phyloP scores from a whole-genome alignment of 495 filamentous ascomycete species.

The Neurospora sp. region DNA sequence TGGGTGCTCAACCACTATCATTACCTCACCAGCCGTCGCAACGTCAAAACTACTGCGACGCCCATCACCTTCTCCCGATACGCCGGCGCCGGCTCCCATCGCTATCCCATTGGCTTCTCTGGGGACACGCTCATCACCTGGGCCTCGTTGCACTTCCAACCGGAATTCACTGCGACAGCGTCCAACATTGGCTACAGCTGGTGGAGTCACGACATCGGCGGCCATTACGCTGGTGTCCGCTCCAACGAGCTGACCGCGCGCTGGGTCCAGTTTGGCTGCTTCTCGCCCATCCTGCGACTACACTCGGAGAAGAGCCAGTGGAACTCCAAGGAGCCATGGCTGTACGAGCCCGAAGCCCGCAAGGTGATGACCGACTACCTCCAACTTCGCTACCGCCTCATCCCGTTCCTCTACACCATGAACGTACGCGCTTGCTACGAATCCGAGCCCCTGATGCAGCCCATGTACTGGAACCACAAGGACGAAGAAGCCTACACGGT shows the following conservation, averaged over 20 bases:
- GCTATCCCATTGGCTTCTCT: conserved; percentile 53
- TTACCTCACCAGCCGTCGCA: conserved; percentile 38
- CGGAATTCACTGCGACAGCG: conserved; percentile 52
- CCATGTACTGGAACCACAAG: conserved; percentile 50
- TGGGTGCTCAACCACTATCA: conserved; percentile 56
- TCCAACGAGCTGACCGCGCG: conserved; percentile 45
- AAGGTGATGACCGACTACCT: conserved; percentile 38
- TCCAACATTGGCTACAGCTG: conserved; percentile 56
- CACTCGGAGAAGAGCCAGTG: conserved; percentile 44
- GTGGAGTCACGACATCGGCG: conserved; percentile 58
- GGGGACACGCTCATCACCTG: conserved; percentile 48
- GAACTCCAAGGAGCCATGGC: conserved; percentile 50
- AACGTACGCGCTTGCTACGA: conserved; percentile 35
- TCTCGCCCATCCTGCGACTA: conserved; percentile 47
- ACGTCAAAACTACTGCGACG: conserved; percentile 14
- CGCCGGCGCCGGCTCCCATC: conserved; percentile 47
- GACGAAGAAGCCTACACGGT: conserved; percentile 39
- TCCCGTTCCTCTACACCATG: conserved; percentile 50
- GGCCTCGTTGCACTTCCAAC: conserved; percentile 48
- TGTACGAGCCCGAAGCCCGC: conserved; percentile 28
- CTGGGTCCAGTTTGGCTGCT: conserved; percentile 49
- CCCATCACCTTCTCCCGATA: conserved; percentile 43
- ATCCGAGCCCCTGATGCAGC: conserved; percentile 41
- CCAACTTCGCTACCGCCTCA: conserved; percentile 39
- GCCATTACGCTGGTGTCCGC: conserved; percentile 39